These are phyloP conservation scores for Mortierella claussenii DNA, from an alignment of 192 early-diverging fungal genomes.

Conservation along the genomic window DNA sequence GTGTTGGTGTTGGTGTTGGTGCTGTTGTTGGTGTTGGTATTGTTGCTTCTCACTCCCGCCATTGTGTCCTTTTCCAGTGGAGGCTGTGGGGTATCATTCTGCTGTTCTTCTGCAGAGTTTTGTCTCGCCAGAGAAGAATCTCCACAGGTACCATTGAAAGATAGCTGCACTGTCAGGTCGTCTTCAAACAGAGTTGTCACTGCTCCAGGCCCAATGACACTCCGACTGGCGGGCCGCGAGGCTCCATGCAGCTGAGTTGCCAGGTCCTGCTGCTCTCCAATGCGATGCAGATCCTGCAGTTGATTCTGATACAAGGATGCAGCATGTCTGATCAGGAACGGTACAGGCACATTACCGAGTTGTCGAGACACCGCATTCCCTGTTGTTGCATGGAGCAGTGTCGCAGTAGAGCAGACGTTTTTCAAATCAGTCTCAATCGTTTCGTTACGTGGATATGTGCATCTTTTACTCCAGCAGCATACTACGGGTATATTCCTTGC, in stretches of 20 bases:
- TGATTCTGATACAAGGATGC: conserved; percentile 67
- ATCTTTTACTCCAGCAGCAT: too few relatives aligned
- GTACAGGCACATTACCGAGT: conserved; percentile 59
- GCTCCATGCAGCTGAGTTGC: conserved; percentile 6
- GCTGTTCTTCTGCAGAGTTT: too few relatives aligned
- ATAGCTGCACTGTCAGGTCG: background rate
- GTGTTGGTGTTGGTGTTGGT: too few relatives aligned
- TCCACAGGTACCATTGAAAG: background rate
- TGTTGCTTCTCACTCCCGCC: too few relatives aligned
- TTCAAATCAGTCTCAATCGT: too few relatives aligned
- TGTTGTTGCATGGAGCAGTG: too few relatives aligned
- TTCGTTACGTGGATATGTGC: too few relatives aligned
- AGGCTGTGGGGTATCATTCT: background rate
- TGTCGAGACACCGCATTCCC: conserved; percentile 63
- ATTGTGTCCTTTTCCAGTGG: background rate
- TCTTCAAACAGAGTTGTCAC: conserved; percentile 1
- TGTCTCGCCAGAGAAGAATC: too few relatives aligned
- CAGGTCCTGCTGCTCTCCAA: conserved; percentile 37
- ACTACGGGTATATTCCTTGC: background rate
- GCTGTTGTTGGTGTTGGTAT: too few relatives aligned
- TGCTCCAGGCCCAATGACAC: conserved; percentile 17
- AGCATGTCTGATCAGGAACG: conserved; percentile 65
- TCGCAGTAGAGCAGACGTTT: too few relatives aligned
- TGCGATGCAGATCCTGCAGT: conserved; percentile 53
- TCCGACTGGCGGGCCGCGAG: conserved; percentile 1